These are phyloP conservation scores for Chenopodium quinoa DNA, from an alignment of 148 eudicot genomes.

Conservation along the genomic window DNA sequence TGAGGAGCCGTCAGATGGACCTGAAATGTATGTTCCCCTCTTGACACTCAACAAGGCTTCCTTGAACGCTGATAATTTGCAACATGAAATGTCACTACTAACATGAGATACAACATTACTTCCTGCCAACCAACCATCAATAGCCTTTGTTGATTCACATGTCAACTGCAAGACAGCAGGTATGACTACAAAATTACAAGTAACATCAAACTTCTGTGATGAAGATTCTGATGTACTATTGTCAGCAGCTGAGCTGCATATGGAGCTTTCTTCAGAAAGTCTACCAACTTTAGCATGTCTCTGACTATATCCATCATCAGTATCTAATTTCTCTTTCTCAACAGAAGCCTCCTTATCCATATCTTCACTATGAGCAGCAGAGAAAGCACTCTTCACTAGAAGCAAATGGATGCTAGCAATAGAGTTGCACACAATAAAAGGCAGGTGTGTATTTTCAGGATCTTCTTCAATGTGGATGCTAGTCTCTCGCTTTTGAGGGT, in stretches of 20 bases:
- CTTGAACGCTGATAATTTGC: conserved; percentile 53
- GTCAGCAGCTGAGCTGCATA: conserved; percentile 46
- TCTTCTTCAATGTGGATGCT: conserved; percentile 91
- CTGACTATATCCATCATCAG: conserved; percentile 54
- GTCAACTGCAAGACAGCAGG: conserved; percentile 53
- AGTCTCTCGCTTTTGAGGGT: conserved; percentile 84
- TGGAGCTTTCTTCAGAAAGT: conserved; percentile 79
- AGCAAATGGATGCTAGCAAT: conserved; percentile 72
- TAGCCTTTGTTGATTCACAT: conserved; percentile 67
- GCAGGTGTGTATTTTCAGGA: conserved; percentile 68
- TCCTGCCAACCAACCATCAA: conserved; percentile 63
- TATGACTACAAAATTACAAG: conserved; percentile 28
- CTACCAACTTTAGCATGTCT: conserved; percentile 89
- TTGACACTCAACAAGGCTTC: conserved; percentile 55
- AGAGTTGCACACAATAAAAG: conserved; percentile 66
- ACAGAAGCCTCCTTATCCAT: conserved; percentile 33
- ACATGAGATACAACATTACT: conserved; percentile 50
- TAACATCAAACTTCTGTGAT: conserved; percentile 29
- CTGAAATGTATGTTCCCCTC: conserved; percentile 44
- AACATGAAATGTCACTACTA: conserved; percentile 30
- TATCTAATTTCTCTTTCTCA: conserved; percentile 32
- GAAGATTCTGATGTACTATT: conserved; percentile 30
- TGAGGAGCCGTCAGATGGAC: conserved; percentile 33
- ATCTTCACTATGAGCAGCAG: conserved; percentile 38
- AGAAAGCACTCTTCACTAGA: conserved; percentile 74